These are phyloP conservation scores for Neonectria hederae DNA, from an alignment of 2,329 filamentous ascomycete species.

Conservation along the genomic window DNA sequence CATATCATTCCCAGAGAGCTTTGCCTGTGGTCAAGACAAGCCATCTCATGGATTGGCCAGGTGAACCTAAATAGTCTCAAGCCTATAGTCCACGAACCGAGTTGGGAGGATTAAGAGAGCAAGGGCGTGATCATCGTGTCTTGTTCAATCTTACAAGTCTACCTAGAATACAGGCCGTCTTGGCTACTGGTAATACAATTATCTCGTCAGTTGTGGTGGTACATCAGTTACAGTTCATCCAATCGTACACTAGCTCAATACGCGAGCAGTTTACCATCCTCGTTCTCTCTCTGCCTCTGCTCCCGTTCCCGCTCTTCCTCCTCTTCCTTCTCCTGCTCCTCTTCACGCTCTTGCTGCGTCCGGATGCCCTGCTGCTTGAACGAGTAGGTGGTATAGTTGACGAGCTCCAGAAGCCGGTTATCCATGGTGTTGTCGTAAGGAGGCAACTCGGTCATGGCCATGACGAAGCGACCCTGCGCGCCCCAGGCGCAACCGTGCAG, in stretches of 20 bases:
- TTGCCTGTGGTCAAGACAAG: too few relatives aligned
- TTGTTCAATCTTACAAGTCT: not conserved
- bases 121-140: too few relatives aligned
- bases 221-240: constrained; percentile 16
- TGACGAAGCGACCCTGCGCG: constrained; percentile 50
- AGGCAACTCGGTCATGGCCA: constrained; percentile 50
- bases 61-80: too few relatives aligned
- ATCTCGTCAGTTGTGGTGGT: constrained; percentile 10
- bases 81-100: too few relatives aligned
- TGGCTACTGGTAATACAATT: not conserved
- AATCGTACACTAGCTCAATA: constrained; percentile 1
- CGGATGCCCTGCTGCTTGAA: constrained; percentile 15
- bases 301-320: not conserved
- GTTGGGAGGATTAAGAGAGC: too few relatives aligned
- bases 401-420: constrained; percentile 34
- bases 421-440: constrained; percentile 46
- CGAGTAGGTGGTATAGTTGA: constrained; percentile 12
- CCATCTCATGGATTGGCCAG: too few relatives aligned
- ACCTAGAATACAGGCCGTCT: constrained; percentile 8
- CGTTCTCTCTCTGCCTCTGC: not conserved
- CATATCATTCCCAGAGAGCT: too few relatives aligned
- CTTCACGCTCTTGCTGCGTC: not conserved
- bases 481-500: constrained; percentile 49
- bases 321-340: not conserved
- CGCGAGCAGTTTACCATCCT: not conserved